Evolutionary conservation across 208 protist species (phyloP).

Genomic region (Leishmania lainsoni): DNA sequence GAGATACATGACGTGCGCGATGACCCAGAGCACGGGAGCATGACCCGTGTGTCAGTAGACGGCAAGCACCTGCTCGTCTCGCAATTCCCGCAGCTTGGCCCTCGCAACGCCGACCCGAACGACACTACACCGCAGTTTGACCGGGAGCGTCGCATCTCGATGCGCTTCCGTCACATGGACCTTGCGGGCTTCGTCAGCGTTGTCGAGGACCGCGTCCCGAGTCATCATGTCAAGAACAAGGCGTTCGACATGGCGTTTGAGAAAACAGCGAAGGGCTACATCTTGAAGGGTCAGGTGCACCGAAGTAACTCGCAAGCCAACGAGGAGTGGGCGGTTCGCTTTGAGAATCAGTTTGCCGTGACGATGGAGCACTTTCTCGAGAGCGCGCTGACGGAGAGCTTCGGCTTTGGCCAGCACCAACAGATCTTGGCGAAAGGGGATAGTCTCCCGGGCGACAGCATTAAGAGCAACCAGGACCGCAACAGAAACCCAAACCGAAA

Average conservation of each 20-base stretch:
- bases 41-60: conserved; percentile 82
- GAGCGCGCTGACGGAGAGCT: conserved; percentile 80
- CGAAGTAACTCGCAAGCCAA: conserved; percentile 53
- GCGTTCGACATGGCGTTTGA: conserved; percentile 79
- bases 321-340: conserved; percentile 81
- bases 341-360: conserved; percentile 84
- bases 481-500: conserved; percentile 2
- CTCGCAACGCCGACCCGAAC: conserved; percentile 85
- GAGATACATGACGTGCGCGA: conserved; percentile 89
- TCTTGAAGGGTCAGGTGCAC: conserved; percentile 68
- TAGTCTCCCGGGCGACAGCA: conserved; percentile 20
- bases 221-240: conserved; percentile 73
- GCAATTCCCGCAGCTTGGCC: conserved; percentile 87
- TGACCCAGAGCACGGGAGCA: conserved; percentile 67
- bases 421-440: conserved; percentile 19
- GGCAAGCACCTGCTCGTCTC: conserved; percentile 77
- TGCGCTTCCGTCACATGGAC: conserved; percentile 82
- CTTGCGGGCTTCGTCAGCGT: conserved; percentile 75
- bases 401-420: conserved; percentile 74
- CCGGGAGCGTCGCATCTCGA: conserved; percentile 66
- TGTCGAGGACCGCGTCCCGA: conserved; percentile 50
- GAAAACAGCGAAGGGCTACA: conserved; percentile 61
- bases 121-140: conserved; percentile 88
- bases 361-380: conserved; percentile 86
- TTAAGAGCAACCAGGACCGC: background rate